Evolutionary conservation across 257 asterid genomes (phyloP).

Genomic region (Solanum etuberosum): DNA sequence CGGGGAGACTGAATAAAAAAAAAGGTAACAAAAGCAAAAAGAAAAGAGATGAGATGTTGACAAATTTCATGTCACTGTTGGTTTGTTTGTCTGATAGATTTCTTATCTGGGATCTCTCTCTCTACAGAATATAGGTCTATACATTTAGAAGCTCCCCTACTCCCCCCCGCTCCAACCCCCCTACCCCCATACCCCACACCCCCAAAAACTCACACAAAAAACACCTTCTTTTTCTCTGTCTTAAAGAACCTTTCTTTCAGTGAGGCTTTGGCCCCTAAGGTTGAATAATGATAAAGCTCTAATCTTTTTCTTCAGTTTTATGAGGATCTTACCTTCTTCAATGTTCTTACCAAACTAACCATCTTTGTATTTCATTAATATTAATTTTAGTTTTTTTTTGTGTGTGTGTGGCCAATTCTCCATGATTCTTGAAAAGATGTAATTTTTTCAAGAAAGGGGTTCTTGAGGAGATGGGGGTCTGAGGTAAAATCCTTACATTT

Average conservation of each 20-base stretch:
- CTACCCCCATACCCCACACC: neutral
- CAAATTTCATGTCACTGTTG: neutral
- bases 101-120: conserved; percentile 5
- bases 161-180: neutral
- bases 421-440: conserved; percentile 30
- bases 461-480: conserved; percentile 67
- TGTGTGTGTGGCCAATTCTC: conserved; percentile 12
- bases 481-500: conserved; percentile 43
- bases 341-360: conserved; percentile 42
- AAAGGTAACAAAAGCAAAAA: neutral
- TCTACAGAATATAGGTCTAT: neutral
- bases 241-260: conserved; percentile 1
- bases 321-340: conserved; percentile 81
- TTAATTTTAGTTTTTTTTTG: neutral
- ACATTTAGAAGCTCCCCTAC: neutral
- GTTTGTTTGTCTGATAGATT: conserved; percentile 2
- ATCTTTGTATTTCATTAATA: conserved; percentile 19
- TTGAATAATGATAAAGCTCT: conserved; percentile 50
- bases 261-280: conserved; percentile 33
- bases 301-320: conserved; percentile 34
- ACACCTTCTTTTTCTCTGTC: conserved; percentile 40
- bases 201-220: neutral
- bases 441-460: conserved; percentile 22
- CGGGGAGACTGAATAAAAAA: neutral
- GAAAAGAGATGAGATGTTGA: neutral